Evolutionary conservation across 2,329 filamentous ascomycete genomes (phyloP).

Genomic region (Lasiodiplodia sp.): DNA sequence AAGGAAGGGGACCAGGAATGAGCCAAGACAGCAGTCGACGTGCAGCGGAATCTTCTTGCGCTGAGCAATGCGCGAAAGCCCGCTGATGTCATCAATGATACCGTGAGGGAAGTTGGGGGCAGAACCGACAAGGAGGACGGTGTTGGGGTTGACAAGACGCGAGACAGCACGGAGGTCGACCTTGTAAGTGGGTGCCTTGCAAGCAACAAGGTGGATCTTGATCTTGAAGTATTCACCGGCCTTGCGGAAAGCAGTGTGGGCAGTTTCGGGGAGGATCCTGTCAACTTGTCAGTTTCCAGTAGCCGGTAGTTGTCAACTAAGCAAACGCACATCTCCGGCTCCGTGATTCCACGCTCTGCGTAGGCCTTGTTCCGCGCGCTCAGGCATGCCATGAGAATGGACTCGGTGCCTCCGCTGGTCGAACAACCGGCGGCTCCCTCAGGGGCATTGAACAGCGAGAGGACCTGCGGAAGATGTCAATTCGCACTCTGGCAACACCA

Average conservation of each 20-base stretch:
- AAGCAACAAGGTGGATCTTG: constrained; percentile 87
- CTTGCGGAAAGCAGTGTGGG: constrained; percentile 96
- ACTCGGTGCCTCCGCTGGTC: constrained; percentile 93
- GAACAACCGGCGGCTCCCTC: constrained; percentile 85
- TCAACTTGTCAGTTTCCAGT: constrained; percentile 29
- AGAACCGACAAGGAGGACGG: constrained; percentile 88
- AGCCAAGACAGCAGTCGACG: constrained; percentile 97
- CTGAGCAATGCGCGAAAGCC: constrained; percentile 81
- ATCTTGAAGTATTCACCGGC: constrained; percentile 96
- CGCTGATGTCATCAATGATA: constrained; percentile 93
- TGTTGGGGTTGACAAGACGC: constrained; percentile 92
- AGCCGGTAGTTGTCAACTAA: background rate
- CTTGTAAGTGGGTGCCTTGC: constrained; percentile 84
- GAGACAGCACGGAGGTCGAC: constrained; percentile 80
- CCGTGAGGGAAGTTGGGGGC: constrained; percentile 98
- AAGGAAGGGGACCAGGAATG: constrained; percentile 91
- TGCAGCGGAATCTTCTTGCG: constrained; percentile 85
- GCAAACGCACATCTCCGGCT: constrained; percentile 84
- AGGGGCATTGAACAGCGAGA: constrained; percentile 88
- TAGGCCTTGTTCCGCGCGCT: constrained; percentile 90
- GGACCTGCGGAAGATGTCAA: constrained; percentile 51
- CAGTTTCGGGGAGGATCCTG: constrained; percentile 92
- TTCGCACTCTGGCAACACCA: background rate
- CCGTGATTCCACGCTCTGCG: constrained; percentile 82
- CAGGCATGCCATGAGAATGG: constrained; percentile 94